Evolutionary conservation across 116 monocot species (phyloP).

Genomic region (Zostera marina): DNA sequence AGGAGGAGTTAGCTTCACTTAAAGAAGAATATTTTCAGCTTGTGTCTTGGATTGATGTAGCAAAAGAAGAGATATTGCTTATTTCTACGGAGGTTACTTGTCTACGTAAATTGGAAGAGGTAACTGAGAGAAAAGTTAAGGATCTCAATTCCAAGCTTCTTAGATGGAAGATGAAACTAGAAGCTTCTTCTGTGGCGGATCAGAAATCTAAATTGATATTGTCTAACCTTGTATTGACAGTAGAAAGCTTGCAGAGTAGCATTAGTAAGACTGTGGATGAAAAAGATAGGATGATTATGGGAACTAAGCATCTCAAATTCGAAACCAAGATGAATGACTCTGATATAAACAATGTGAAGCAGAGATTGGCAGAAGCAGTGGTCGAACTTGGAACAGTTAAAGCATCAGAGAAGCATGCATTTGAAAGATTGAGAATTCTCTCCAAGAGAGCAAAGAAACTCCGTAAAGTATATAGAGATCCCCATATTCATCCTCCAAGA

Average conservation of each 20-base stretch:
- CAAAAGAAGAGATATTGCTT: constrained; percentile 25
- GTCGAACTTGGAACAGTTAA: constrained; percentile 34
- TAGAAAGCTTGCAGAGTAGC: constrained; percentile 31
- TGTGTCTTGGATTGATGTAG: constrained; percentile 60
- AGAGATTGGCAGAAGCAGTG: constrained; percentile 19
- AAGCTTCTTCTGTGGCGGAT: constrained; percentile 20
- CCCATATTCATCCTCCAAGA: neutral
- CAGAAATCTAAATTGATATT: constrained; percentile 31
- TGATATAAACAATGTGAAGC: constrained; percentile 15
- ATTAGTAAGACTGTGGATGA: constrained; percentile 24
- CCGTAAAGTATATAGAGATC: constrained; percentile 10
- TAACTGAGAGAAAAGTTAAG: constrained; percentile 29
- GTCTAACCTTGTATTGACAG: constrained; percentile 23
- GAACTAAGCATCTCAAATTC: constrained; percentile 9
- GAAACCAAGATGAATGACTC: constrained; percentile 16
- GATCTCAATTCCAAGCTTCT: constrained; percentile 48
- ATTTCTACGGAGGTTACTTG: constrained; percentile 17
- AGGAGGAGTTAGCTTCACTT: constrained; percentile 28
- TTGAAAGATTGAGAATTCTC: constrained; percentile 24
- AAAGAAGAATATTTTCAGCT: constrained; percentile 53
- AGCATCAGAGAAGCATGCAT: constrained; percentile 35
- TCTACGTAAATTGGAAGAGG: constrained; percentile 30
- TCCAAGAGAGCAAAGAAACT: constrained; percentile 20
- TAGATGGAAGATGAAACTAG: constrained; percentile 39
- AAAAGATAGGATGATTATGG: constrained; percentile 13